Evolutionary conservation across 192 early-diverging fungal species (phyloP).

Genomic region (Coemansia sp.): DNA sequence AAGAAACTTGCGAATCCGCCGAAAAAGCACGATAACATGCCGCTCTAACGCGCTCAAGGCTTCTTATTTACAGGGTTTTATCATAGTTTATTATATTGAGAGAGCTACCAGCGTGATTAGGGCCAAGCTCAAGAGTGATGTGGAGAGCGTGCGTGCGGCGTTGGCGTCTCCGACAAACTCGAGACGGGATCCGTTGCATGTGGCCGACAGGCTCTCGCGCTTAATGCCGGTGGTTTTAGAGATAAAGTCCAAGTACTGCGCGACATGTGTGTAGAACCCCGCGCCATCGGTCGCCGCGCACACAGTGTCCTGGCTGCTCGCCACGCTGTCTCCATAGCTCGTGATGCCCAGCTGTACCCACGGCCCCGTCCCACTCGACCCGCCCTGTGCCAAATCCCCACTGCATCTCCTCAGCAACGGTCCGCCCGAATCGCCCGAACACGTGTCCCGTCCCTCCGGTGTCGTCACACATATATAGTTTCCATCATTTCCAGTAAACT

Average conservation of each 20-base stretch:
- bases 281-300: conserved; percentile 46
- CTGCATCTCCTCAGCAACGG: conserved; percentile 36
- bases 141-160: neutral
- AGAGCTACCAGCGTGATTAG: neutral
- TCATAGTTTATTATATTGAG: neutral
- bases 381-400: conserved; percentile 20
- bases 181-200: conserved; percentile 30
- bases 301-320: conserved; percentile 6
- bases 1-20: conserved; percentile 75
- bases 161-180: conserved; percentile 8
- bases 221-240: conserved; percentile 37
- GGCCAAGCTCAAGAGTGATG: too few relatives aligned
- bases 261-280: conserved; percentile 52
- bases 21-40: conserved; percentile 97
- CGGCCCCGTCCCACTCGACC: conserved; percentile 7
- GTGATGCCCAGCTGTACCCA: conserved; percentile 52
- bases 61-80: too few relatives aligned
- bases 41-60: conserved; percentile 42
- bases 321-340: conserved; percentile 49
- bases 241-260: conserved; percentile 44
- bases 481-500: conserved; percentile 35
- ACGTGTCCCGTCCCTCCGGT: conserved; percentile 44
- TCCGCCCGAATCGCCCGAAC: conserved; percentile 47
- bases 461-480: conserved; percentile 52
- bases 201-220: conserved; percentile 13